Conservation (phyloP, 2,329 filamentous ascomycete species). For the Nothopassalora personata region DNA sequence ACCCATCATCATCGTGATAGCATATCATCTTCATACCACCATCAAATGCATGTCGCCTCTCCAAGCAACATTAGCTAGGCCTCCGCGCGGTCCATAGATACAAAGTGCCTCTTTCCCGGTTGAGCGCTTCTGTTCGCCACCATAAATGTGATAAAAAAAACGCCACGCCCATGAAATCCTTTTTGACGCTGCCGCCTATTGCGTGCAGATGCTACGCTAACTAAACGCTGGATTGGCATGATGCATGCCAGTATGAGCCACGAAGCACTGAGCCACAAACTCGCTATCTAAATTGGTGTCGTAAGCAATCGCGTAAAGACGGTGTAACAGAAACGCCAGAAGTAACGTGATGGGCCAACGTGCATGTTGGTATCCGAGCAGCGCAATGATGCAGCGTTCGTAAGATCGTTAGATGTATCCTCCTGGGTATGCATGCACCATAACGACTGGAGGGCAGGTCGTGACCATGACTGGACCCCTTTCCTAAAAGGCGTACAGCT, state of each 20-base stretch:
- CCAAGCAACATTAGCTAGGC: slow-evolving; percentile 7
- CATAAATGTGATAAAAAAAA: slow-evolving; percentile 7
- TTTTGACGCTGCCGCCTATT: slow-evolving; percentile 32
- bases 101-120: background rate
- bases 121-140: background rate
- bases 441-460: slow-evolving; percentile 2
- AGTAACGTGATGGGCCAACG: background rate
- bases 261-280: slow-evolving; percentile 1
- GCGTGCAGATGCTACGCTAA: slow-evolving; percentile 35
- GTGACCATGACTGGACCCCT: slow-evolving; percentile 15
- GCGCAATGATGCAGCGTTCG: background rate
- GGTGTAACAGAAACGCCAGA: slow-evolving; percentile 5
- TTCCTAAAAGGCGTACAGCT: slow-evolving; percentile 38
- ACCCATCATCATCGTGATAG: background rate
- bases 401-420: background rate
- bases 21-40: background rate
- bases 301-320: slow-evolving; percentile 14
- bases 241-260: background rate
- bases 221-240: slow-evolving; percentile 24
- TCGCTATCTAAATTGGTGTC: slow-evolving; percentile 27
- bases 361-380: background rate
- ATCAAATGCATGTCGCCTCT: background rate
- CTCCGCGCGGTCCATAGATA: background rate
- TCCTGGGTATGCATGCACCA: background rate
- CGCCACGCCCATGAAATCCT: slow-evolving; percentile 16